A percentile compares a stretch with the other conserved stretches of the same genome.
Conservation (phyloP, 2,329 filamentous ascomycete species). For the Camptophora hylomeconis region DNA sequence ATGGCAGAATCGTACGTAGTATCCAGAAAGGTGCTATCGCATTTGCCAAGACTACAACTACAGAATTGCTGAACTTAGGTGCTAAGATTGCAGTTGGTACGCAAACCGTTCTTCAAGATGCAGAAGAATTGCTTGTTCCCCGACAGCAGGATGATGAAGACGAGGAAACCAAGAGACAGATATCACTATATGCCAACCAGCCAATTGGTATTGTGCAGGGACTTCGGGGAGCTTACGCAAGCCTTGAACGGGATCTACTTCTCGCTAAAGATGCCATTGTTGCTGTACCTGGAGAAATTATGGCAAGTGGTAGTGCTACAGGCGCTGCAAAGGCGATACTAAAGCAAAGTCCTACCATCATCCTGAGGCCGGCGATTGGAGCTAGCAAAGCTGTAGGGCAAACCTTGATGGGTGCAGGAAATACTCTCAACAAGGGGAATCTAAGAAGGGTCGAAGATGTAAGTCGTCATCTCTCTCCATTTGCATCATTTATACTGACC, state of each 20-base stretch:
- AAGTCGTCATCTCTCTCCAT: constrained; percentile 37
- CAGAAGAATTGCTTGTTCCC: constrained; percentile 59
- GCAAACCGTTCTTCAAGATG: constrained; percentile 79
- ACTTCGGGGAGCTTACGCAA: constrained; percentile 66
- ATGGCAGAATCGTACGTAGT: constrained; percentile 81
- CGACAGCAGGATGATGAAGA: constrained; percentile 47
- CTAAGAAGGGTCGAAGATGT: constrained; percentile 76
- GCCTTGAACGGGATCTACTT: constrained; percentile 75
- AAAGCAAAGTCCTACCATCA: constrained; percentile 78
- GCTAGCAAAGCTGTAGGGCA: constrained; percentile 80
- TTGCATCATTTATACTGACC: background rate
- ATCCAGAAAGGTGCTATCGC: constrained; percentile 80
- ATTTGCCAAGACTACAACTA: constrained; percentile 87
- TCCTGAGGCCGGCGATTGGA: constrained; percentile 80
- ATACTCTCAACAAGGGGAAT: constrained; percentile 75
- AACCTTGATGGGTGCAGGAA: constrained; percentile 82
- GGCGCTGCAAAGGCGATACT: constrained; percentile 69
- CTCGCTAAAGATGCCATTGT: constrained; percentile 84
- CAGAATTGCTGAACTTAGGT: constrained; percentile 83
- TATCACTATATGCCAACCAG: constrained; percentile 88
- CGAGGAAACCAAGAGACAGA: constrained; percentile 60
- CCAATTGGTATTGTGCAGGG: constrained; percentile 81
- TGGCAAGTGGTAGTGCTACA: constrained; percentile 70
- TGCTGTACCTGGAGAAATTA: constrained; percentile 79
- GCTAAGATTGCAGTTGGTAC: constrained; percentile 92